Conservation (phyloP, 2,329 filamentous ascomycete species). For the Phoma sp. region DNA sequence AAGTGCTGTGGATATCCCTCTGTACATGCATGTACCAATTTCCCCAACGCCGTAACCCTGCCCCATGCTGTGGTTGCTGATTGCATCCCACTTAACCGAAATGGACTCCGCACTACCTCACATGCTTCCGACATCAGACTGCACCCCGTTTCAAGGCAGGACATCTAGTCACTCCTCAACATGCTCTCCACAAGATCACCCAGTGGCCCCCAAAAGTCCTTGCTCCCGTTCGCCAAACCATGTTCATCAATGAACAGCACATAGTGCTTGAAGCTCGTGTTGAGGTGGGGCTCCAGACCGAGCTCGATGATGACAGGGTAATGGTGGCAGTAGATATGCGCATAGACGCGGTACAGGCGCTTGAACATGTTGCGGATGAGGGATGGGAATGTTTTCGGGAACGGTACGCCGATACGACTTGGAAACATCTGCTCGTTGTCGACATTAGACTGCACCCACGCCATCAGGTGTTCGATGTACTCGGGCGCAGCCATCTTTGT, state of each 20-base stretch:
- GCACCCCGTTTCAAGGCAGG: neutral
- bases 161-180: slow-evolving; percentile 80
- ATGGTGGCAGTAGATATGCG: slow-evolving; percentile 97
- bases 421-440: slow-evolving; percentile 96
- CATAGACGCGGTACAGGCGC: slow-evolving; percentile 96
- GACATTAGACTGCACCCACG: slow-evolving; percentile 93
- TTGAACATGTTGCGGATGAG: slow-evolving; percentile 99
- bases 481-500: slow-evolving; percentile 98
- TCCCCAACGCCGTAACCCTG: slow-evolving; percentile 13
- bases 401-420: slow-evolving; percentile 92
- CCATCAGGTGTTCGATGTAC: slow-evolving; percentile 98
- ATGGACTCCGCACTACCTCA: neutral
- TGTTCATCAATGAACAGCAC: slow-evolving; percentile 99
- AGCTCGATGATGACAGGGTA: slow-evolving; percentile 96
- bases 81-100: neutral
- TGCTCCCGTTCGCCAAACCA: slow-evolving; percentile 80
- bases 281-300: slow-evolving; percentile 94
- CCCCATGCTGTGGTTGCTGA: slow-evolving; percentile 1
- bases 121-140: no score
- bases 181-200: slow-evolving; percentile 98
- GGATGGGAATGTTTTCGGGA: slow-evolving; percentile 86
- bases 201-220: slow-evolving; percentile 96
- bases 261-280: slow-evolving; percentile 99
- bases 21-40: slow-evolving; percentile 9
- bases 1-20: slow-evolving; percentile 11